Evolutionary conservation across 140 eudicot genomes (phyloP).

Genomic region (Eryngium alpinum): DNA sequence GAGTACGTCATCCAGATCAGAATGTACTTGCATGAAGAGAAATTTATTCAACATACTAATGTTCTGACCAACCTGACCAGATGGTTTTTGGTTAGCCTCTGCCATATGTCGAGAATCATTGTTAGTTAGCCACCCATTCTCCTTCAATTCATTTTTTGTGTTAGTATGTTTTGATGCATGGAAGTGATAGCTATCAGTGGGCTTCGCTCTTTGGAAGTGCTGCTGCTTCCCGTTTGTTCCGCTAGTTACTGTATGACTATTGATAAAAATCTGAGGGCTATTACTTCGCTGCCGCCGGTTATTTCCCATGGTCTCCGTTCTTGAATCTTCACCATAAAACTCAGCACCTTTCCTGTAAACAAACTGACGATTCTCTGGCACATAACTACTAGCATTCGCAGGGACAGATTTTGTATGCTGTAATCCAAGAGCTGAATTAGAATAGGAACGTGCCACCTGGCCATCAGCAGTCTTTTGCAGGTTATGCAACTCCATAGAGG

Average conservation of each 20-base stretch:
- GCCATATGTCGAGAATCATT: conserved; percentile 18
- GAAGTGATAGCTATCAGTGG: conserved; percentile 19
- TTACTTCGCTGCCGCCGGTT: conserved; percentile 7
- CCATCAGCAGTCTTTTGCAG: background rate
- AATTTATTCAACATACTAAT: conserved; percentile 19
- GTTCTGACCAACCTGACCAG: conserved; percentile 30
- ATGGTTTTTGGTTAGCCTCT: conserved; percentile 21
- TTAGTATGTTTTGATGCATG: conserved; percentile 5
- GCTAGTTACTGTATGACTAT: background rate
- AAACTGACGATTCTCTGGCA: background rate
- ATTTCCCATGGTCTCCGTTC: conserved; percentile 13
- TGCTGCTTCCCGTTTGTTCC: conserved; percentile 17
- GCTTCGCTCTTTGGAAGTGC: conserved; percentile 14
- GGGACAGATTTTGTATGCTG: background rate
- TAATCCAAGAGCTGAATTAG: background rate
- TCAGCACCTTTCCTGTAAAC: background rate
- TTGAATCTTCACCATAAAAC: background rate
- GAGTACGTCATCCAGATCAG: background rate
- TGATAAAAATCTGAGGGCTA: background rate
- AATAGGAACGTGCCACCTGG: background rate
- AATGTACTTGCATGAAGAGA: too few species aligned
- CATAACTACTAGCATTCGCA: background rate
- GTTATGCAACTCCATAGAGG: conserved; percentile 1
- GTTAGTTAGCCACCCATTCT: conserved; percentile 21
- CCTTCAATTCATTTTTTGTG: conserved; percentile 27